Conservation (phyloP, 768 basidiomycete genomes). For the Leucocoprinus sp. region DNA sequence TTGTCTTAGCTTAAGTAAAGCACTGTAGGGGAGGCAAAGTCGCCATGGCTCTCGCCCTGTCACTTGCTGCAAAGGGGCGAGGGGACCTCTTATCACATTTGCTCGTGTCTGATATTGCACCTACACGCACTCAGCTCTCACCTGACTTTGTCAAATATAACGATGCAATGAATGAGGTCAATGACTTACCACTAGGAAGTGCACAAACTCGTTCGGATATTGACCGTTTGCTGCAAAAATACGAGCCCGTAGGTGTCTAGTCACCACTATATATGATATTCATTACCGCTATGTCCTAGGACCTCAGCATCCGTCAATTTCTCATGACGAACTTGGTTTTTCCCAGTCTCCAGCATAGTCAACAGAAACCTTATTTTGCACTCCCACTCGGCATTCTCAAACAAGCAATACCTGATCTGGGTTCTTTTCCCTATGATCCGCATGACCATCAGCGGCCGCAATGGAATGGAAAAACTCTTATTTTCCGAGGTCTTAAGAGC, state of each 20-base stretch:
- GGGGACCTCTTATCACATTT: conserved; percentile 40
- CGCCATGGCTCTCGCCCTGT: conserved; percentile 64
- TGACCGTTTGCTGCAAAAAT: conserved; percentile 48
- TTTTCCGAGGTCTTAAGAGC: conserved; percentile 76
- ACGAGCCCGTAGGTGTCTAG: conserved; percentile 55
- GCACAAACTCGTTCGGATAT: conserved; percentile 64
- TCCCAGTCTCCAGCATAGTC: conserved; percentile 19
- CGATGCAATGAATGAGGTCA: conserved; percentile 66
- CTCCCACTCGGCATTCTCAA: conserved; percentile 65
- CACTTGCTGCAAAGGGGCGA: conserved; percentile 27
- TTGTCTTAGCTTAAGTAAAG: background rate
- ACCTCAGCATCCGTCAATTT: conserved; percentile 68
- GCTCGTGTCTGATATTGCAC: conserved; percentile 79
- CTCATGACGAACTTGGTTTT: conserved; percentile 74
- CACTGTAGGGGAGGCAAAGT: conserved; percentile 74
- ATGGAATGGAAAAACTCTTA: conserved; percentile 56
- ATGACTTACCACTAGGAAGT: conserved; percentile 32
- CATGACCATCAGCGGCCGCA: conserved; percentile 34
- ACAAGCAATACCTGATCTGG: conserved; percentile 56
- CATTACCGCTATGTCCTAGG: no score
- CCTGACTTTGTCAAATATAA: conserved; percentile 62
- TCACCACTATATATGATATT: no score
- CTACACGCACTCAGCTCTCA: conserved; percentile 48
- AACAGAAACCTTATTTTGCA: conserved; percentile 48
- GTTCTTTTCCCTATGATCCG: conserved; percentile 63